phyloP scores from a whole-genome alignment of 352 stramenopile species.

The Aphanomyces euteiches region DNA sequence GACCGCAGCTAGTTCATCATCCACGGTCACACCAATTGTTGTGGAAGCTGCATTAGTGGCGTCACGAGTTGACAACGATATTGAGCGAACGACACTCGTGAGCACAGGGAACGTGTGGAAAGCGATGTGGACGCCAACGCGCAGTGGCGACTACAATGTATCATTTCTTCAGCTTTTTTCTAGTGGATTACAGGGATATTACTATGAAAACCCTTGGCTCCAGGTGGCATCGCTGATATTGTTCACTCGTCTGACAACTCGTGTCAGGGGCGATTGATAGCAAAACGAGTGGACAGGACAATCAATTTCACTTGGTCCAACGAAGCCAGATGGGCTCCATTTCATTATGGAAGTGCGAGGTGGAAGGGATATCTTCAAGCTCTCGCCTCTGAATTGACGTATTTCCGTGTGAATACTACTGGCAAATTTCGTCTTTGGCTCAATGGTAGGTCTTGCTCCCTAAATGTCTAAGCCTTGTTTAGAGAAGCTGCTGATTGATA shows the following conservation, averaged over 20 bases:
- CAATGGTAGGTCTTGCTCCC: conserved; percentile 26
- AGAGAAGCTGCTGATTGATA: conserved; percentile 58
- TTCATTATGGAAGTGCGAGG: conserved; percentile 54
- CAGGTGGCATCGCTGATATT: conserved; percentile 24
- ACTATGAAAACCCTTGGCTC: conserved; percentile 65
- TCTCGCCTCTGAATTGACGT: conserved; percentile 40
- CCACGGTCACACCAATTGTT: conserved; percentile 36
- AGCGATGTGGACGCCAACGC: conserved; percentile 43
- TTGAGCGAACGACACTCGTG: neutral
- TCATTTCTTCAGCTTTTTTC: conserved; percentile 54
- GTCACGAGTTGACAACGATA: conserved; percentile 11
- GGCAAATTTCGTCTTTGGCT: conserved; percentile 65
- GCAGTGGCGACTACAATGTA: conserved; percentile 49
- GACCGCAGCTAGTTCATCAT: conserved; percentile 32
- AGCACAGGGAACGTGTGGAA: conserved; percentile 31
- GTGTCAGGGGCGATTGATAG: conserved; percentile 26
- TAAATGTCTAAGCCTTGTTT: neutral
- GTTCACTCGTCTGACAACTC: conserved; percentile 2
- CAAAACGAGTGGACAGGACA: conserved; percentile 54
- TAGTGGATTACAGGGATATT: conserved; percentile 58
- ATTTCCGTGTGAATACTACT: conserved; percentile 46
- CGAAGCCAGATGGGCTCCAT: conserved; percentile 41
- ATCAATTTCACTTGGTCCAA: conserved; percentile 75
- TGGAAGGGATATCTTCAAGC: conserved; percentile 69
- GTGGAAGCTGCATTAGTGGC: conserved; percentile 37